Evolutionary conservation across 371 early-diverging fungal genomes (phyloP).

Genomic region (Conidiobolus incongruus): DNA sequence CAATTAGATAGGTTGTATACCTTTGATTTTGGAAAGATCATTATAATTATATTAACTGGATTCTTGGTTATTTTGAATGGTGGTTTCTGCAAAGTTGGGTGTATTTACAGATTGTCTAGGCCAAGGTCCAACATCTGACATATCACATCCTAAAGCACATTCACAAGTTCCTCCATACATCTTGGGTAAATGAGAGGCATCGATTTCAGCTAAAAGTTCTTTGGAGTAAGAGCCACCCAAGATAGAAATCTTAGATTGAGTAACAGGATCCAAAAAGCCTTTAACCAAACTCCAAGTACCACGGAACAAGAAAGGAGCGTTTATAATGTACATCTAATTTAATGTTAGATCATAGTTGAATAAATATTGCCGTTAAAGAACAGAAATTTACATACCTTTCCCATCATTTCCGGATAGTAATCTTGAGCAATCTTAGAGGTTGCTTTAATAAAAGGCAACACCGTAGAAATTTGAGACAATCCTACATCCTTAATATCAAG

Average conservation of each 20-base stretch:
- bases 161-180: constrained; percentile 31
- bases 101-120: too few relatives aligned
- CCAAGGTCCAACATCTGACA: constrained; percentile 24
- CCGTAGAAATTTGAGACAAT: constrained; percentile 25
- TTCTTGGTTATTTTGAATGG: too few relatives aligned
- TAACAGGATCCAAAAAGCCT: constrained; percentile 39
- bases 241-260: constrained; percentile 43
- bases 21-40: too few relatives aligned
- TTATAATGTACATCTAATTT: constrained; percentile 45
- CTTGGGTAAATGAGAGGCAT: constrained; percentile 24
- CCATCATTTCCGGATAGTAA: constrained; percentile 59
- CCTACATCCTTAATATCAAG: constrained; percentile 42
- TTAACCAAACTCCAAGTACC: constrained; percentile 41
- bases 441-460: constrained; percentile 26
- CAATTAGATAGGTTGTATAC: too few relatives aligned
- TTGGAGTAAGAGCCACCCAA: constrained; percentile 21
- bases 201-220: constrained; percentile 26
- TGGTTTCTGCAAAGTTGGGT: too few relatives aligned
- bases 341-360: too few relatives aligned
- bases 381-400: constrained; percentile 9
- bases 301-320: constrained; percentile 47
- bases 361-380: too few relatives aligned
- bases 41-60: too few relatives aligned
- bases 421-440: constrained; percentile 41
- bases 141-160: constrained; percentile 18